Base-by-base conservation (phyloP, 768 basidiomycete genomes). In the Tephrocybe sp. region DNA sequence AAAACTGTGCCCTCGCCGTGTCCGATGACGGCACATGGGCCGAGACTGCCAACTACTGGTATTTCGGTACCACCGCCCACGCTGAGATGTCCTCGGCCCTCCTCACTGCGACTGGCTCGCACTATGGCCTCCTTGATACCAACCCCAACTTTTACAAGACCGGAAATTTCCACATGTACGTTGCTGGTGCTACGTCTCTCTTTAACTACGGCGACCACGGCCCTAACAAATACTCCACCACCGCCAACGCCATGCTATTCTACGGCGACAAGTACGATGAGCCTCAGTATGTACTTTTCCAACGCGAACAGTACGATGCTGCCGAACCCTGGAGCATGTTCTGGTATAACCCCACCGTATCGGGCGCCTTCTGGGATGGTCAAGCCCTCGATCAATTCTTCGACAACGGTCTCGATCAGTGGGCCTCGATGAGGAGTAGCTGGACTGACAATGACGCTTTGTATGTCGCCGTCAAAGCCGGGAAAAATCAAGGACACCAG, bases 31-130 rank as follows among this genome's bases (percentile, higher is more conserved):
- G 96, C 13, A 86, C 91, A 15, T 98, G 96, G 94, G 72, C 81
- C 19, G 97, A 99, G 69, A 97, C 94, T 0, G 77, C 90, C 28
- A 91, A 98, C 69, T 96, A 93, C 62, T 94, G 92, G 91, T 92
- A 91, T 68, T 98, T 96, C 59, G 95, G 93, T 63, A 90, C 86
- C 30, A 95, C 91, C 7, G 92, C 83, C 12, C 86, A 89, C 60
- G 92, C 92, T 4, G 94, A 98, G 71, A 84, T 98, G 87, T 62
- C 85, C 1, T 82, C 92, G 2, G 78, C 92, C 5, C 82, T 99
- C 47, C 64, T 84, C 11, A 82, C 89, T 8, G 94, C 97, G 2
- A 91, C 92, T 16, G 97, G 97, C 36, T 87, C 85, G 34, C 75
- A 88, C 63, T 88, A 83, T 60, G 83, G 84, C 32, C 74, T 99